These are phyloP conservation scores for Collybia mongolica DNA, from an alignment of 768 basidiomycete species.

Conservation along the genomic window DNA sequence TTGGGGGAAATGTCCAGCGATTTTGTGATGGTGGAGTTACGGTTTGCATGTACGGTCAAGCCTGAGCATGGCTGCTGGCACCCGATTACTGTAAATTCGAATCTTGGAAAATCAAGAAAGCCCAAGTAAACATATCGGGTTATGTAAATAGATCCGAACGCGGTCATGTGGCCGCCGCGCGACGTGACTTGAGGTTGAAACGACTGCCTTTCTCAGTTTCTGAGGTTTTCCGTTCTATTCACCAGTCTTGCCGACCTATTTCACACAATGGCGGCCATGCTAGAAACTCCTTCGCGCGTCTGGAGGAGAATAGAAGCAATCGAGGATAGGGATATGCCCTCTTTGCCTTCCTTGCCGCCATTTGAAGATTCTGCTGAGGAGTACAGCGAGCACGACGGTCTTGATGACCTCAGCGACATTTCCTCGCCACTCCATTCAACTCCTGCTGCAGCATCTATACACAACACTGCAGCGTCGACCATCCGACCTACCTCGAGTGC, in stretches of 20 bases:
- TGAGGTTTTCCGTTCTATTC: neutral
- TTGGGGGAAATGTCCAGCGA: too few species aligned
- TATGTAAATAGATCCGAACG: slow-evolving; percentile 10
- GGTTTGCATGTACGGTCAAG: too few species aligned
- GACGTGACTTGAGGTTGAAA: slow-evolving; percentile 10
- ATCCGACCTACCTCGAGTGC: slow-evolving; percentile 45
- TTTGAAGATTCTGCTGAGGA: slow-evolving; percentile 63
- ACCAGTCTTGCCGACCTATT: neutral
- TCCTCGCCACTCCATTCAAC: slow-evolving; percentile 66
- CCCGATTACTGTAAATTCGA: too few species aligned
- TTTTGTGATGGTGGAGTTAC: too few species aligned
- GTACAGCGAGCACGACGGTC: slow-evolving; percentile 25
- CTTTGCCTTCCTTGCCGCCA: slow-evolving; percentile 71
- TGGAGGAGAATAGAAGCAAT: slow-evolving; percentile 79
- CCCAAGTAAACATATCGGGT: neutral
- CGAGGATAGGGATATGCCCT: slow-evolving; percentile 79
- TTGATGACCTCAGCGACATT: slow-evolving; percentile 37
- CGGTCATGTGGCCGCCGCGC: slow-evolving; percentile 23
- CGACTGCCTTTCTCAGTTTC: neutral
- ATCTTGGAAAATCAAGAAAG: too few species aligned
- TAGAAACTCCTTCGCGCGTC: slow-evolving; percentile 83
- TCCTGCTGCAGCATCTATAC: slow-evolving; percentile 46
- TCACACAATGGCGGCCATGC: slow-evolving; percentile 43
- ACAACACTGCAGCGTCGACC: slow-evolving; percentile 43
- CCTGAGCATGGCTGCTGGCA: too few species aligned